Percentiles rank a stretch among this genome's conserved stretches.
Evolutionary conservation across 768 basidiomycete genomes (phyloP).

Genomic region (Amanita phalloides): DNA sequence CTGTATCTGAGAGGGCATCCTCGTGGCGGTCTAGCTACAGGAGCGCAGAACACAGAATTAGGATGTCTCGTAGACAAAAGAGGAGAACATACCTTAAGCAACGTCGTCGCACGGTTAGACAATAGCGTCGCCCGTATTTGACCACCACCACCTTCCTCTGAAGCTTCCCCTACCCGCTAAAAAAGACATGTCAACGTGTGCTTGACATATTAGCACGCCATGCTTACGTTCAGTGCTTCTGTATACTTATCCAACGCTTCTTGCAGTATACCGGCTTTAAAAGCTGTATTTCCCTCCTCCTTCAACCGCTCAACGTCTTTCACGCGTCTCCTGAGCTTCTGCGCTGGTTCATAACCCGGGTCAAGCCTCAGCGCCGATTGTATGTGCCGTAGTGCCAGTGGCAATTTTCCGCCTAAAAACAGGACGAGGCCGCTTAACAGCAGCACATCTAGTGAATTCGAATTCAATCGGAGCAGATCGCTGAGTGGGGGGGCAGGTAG

Average conservation of each 20-base stretch:
- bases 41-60: not conserved
- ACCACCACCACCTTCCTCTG: slow-evolving; percentile 71
- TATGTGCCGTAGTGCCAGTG: slow-evolving; percentile 63
- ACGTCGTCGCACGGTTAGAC: slow-evolving; percentile 76
- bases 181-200: not conserved
- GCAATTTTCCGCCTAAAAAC: slow-evolving; percentile 60
- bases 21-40: slow-evolving; percentile 49
- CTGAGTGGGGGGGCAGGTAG: slow-evolving; percentile 21
- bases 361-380: slow-evolving; percentile 66
- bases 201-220: not conserved
- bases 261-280: slow-evolving; percentile 47
- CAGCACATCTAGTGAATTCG: slow-evolving; percentile 72
- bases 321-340: slow-evolving; percentile 63
- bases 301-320: slow-evolving; percentile 76
- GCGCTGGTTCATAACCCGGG: slow-evolving; percentile 64
- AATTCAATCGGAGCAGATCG: slow-evolving; percentile 61
- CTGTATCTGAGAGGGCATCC: slow-evolving; percentile 64
- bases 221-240: slow-evolving; percentile 56
- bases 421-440: slow-evolving; percentile 70
- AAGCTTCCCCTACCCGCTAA: slow-evolving; percentile 56
- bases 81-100: slow-evolving; percentile 46
- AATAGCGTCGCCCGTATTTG: slow-evolving; percentile 71
- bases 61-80: not conserved
- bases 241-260: slow-evolving; percentile 64
- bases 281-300: slow-evolving; percentile 74